Conservation (phyloP, 2,329 filamentous ascomycete genomes). For the Elsinoe ampelina region DNA sequence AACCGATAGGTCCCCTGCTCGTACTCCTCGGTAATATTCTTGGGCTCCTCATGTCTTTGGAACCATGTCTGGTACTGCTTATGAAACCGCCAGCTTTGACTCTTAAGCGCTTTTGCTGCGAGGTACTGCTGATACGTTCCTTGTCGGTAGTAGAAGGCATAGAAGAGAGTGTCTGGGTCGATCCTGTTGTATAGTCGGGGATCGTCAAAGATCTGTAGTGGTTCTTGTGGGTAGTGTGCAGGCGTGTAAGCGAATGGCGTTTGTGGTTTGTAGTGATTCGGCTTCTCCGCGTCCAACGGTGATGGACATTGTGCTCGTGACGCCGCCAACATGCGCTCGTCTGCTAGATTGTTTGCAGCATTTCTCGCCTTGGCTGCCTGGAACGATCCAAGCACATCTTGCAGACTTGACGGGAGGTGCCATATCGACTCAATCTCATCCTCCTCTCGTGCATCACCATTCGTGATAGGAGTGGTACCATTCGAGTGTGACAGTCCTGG, state of each 20-base stretch:
- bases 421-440: slow-evolving; percentile 73
- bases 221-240: slow-evolving; percentile 83
- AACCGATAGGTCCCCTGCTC: slow-evolving; percentile 98
- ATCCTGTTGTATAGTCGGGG: slow-evolving; percentile 78
- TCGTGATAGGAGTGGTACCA: slow-evolving; percentile 34
- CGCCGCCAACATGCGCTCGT: slow-evolving; percentile 63
- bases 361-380: slow-evolving; percentile 69
- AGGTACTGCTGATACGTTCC: slow-evolving; percentile 92
- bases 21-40: slow-evolving; percentile 96
- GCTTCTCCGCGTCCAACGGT: slow-evolving; percentile 67
- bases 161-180: slow-evolving; percentile 93
- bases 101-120: slow-evolving; percentile 92
- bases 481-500: slow-evolving; percentile 28
- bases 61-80: slow-evolving; percentile 99
- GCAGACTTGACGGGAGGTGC: slow-evolving; percentile 78
- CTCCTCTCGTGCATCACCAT: slow-evolving; percentile 43
- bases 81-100: slow-evolving; percentile 97
- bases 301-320: slow-evolving; percentile 69
- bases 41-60: slow-evolving; percentile 94
- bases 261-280: slow-evolving; percentile 75
- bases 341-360: slow-evolving; percentile 51
- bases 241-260: slow-evolving; percentile 64
- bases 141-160: slow-evolving; percentile 98
- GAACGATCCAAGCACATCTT: slow-evolving; percentile 85
- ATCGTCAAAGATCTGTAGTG: slow-evolving; percentile 86